Evolutionary conservation across 2,329 filamentous ascomycete genomes (phyloP).

Genomic region (Capronia americana): DNA sequence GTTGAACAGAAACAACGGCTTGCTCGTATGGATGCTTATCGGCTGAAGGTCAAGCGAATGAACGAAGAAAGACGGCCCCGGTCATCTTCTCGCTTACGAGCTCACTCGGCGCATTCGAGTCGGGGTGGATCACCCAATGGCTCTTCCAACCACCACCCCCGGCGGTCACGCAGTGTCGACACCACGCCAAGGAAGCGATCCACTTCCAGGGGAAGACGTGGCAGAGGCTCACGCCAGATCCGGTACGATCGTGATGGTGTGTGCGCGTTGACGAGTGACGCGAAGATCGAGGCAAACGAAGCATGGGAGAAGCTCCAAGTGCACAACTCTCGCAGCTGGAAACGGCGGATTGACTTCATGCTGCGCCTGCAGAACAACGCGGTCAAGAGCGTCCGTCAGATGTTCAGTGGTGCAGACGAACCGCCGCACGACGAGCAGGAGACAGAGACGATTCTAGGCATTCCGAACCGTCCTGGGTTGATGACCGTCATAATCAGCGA

Average conservation of each 20-base stretch:
- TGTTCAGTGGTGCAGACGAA: conserved; percentile 83
- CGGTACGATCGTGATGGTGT: conserved; percentile 82
- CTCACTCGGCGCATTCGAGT: conserved; percentile 62
- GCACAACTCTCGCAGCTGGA: conserved; percentile 91
- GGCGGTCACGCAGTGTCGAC: conserved; percentile 58
- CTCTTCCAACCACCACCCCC: conserved; percentile 41
- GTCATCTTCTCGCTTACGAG: conserved; percentile 58
- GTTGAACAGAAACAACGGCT: conserved; percentile 89
- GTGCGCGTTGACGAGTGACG: conserved; percentile 72
- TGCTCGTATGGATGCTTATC: conserved; percentile 87
- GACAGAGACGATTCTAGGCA: conserved; percentile 81
- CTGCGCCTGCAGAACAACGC: conserved; percentile 71
- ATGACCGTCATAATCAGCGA: conserved; percentile 83
- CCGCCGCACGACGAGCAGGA: conserved; percentile 82
- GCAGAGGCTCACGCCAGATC: conserved; percentile 45
- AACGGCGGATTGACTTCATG: conserved; percentile 81
- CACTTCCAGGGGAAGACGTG: conserved; percentile 45
- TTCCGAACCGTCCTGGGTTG: conserved; percentile 82
- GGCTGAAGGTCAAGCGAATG: conserved; percentile 83
- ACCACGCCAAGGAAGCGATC: conserved; percentile 53
- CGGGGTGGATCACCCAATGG: conserved; percentile 48
- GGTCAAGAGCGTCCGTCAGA: conserved; percentile 77
- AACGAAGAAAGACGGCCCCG: conserved; percentile 68
- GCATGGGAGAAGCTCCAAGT: conserved; percentile 76
- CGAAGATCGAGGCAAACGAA: conserved; percentile 75